Conservation (phyloP, 2,329 filamentous ascomycete genomes). For the Ophiostoma tasmaniense region DNA sequence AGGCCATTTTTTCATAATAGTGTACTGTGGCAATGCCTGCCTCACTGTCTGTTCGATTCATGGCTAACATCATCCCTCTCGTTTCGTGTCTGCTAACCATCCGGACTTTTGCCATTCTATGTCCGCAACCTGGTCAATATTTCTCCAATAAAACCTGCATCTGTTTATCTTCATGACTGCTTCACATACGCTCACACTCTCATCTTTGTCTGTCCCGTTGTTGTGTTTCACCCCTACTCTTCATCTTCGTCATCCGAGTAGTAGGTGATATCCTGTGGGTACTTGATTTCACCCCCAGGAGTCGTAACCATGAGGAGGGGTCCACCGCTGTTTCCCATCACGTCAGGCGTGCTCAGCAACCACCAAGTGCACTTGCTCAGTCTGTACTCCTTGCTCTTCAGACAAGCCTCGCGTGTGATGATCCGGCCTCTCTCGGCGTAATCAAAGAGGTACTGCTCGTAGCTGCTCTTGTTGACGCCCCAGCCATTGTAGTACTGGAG, state of each 20-base stretch:
- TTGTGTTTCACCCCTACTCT: not conserved
- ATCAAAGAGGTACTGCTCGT: not conserved
- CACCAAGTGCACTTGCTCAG: conserved; percentile 10
- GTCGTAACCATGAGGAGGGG: conserved; percentile 16
- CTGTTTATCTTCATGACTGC: not conserved
- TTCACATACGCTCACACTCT: not conserved
- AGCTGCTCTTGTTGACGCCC: not conserved
- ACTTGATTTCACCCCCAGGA: conserved; percentile 16
- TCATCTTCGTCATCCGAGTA: conserved; percentile 7
- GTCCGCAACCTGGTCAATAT: not conserved
- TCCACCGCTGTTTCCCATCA: conserved; percentile 13
- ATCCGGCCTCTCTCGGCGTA: not conserved
- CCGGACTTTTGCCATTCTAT: not conserved
- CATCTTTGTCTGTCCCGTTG: not conserved
- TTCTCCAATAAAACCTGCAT: not conserved
- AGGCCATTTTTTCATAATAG: too few species aligned
- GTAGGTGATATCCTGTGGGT: conserved; percentile 16
- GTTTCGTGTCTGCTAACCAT: not conserved
- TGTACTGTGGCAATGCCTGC: too few species aligned
- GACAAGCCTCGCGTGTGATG: not conserved
- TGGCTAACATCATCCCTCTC: not conserved
- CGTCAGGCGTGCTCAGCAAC: conserved; percentile 10
- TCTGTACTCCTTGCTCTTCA: not conserved
- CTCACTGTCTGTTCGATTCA: too few species aligned
- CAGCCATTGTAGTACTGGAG: not conserved